Evolutionary conservation across 257 asterid species (phyloP), one percentile per base, ranked within the genome.

Genomic region (Salvia rosmarinus): DNA sequence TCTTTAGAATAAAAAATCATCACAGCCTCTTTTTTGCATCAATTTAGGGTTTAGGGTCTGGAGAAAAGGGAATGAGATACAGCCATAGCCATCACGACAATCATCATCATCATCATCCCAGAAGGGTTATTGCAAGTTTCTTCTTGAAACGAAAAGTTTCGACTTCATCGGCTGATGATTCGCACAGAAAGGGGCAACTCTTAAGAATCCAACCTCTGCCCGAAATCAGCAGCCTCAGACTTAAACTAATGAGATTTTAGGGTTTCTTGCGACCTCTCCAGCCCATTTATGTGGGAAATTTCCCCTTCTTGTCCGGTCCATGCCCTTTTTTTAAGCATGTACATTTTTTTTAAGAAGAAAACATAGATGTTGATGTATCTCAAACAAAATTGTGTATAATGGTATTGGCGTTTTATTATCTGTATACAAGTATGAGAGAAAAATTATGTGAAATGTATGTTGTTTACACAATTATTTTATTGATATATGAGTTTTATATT

Each of bases 191-290:
- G 42, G 68, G 73, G 73, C 78, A 74, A 74, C 78, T 73, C 78
- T 74, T 65, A 3, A 40, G 61, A 65, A 66, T 4, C 67, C 25
- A 9, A 9, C 68, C 73, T 74, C 68, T 55, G 73, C 9, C 43
- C 73, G 6, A 20, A 46, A 35, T 0, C 62, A 7, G 13, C 71
- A 11, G 72, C 78, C 78, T 64, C 72, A 43, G 47, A 39, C 77
- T 73, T 73, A 73, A 73, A 73, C 77, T 63, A 72, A 73, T 64
- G 72, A 73, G 72, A 50, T 64, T 73, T 60, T 52, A 43, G 78
- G 72, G 25, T 20, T 40, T 1, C 13, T 6, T 5, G 8, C 5
- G 0, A 16, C 14, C 8, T 10, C 23, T 6, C 50, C 10, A 40
- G 11, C 14, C 19, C 0, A 13, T 73, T 52, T 73, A 73, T 73